These are phyloP conservation scores for Septoria petroselini DNA, from an alignment of 2,329 filamentous ascomycete species.

Conservation along the genomic window DNA sequence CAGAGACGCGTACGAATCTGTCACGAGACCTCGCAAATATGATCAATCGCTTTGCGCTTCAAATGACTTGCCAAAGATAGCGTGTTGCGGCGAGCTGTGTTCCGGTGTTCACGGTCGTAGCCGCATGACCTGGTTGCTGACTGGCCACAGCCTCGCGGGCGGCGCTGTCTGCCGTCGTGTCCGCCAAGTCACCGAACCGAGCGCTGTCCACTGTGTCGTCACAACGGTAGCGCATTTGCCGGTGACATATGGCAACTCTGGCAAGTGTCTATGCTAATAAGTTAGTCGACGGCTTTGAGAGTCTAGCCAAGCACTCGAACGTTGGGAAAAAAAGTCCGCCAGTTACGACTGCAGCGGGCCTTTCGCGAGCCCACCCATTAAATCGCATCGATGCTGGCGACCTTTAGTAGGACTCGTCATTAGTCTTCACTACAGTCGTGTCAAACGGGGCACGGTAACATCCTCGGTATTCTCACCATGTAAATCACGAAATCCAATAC, in stretches of 20 bases:
- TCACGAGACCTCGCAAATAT: too few relatives aligned
- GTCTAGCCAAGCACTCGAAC: slow-evolving; percentile 14
- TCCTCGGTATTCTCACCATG: slow-evolving; percentile 8
- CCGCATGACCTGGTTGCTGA: slow-evolving; percentile 1
- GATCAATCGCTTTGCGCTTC: too few relatives aligned
- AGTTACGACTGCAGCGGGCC: neutral
- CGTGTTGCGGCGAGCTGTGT: slow-evolving; percentile 6
- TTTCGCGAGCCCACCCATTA: neutral
- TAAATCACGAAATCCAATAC: slow-evolving; percentile 61
- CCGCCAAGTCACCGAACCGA: slow-evolving; percentile 16
- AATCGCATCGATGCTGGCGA: neutral
- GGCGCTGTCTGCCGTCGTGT: slow-evolving; percentile 15
- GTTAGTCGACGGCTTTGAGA: slow-evolving; percentile 7
- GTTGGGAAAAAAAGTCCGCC: slow-evolving; percentile 8
- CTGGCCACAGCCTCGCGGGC: slow-evolving; percentile 13
- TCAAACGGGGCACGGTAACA: neutral
- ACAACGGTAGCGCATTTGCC: slow-evolving; percentile 5
- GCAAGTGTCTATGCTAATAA: too few relatives aligned
- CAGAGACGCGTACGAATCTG: too few relatives aligned
- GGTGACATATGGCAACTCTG: slow-evolving; percentile 22
- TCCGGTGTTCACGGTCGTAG: slow-evolving; percentile 5
- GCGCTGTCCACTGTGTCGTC: slow-evolving; percentile 7
- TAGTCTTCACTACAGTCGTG: neutral
- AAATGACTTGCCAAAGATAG: slow-evolving; percentile 8
- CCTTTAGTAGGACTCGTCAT: neutral